These are phyloP conservation scores for Magnolia changhungtana DNA, from an alignment of 164 flowering plant genomes.

Conservation along the genomic window DNA sequence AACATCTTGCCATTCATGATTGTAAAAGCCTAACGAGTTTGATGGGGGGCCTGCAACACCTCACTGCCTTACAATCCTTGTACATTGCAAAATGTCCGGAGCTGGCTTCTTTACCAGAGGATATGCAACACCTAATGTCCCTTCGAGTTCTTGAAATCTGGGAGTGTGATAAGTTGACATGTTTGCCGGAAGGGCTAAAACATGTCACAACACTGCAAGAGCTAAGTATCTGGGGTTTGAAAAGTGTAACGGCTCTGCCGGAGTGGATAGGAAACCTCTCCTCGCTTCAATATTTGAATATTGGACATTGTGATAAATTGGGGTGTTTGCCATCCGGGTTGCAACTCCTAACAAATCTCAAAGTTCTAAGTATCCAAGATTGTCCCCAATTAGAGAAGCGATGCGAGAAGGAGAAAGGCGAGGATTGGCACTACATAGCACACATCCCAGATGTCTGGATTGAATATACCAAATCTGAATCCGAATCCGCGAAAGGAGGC, in stretches of 20 bases:
- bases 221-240: neutral
- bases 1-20: accelerated
- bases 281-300: neutral
- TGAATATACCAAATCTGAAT: neutral
- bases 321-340: neutral
- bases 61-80: neutral
- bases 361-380: neutral
- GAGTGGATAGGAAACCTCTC: neutral
- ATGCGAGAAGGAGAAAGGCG: constrained; percentile 7
- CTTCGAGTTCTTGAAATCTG: neutral
- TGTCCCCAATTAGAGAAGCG: constrained; percentile 8
- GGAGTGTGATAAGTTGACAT: neutral
- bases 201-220: neutral
- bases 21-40: neutral
- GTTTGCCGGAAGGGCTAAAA: neutral
- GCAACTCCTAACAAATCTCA: neutral
- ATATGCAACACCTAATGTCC: neutral
- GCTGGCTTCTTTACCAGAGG: neutral
- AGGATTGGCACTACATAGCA: constrained; percentile 12
- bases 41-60: neutral
- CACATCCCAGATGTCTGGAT: constrained; percentile 12
- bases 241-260: neutral
- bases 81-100: neutral
- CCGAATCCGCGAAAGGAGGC: too few species aligned
- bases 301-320: neutral